Evolutionary conservation across 2,329 filamentous ascomycete species (phyloP), one percentile per base, ranked within the genome.

Genomic region (Sporothrix humicola): DNA sequence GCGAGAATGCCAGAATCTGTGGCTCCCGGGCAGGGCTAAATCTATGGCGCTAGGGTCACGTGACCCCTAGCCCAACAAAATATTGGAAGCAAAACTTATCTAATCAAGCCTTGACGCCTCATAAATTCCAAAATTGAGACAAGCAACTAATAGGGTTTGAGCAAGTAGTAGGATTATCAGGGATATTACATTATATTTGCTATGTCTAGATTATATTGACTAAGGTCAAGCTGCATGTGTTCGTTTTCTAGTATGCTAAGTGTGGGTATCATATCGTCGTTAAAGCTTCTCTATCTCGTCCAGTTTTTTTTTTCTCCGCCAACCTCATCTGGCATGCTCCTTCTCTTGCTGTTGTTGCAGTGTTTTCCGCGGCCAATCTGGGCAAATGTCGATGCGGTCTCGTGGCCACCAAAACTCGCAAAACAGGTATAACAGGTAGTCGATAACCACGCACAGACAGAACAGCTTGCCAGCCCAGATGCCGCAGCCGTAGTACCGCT

Each of bases 381-480:
- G 91, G 66, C 93, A 95, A 74, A 96, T 90, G 78, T 99, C 96
- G 76, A 99, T 98, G 58, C 90, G 88, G 52, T 92, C 91, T 73
- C 95, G 86, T 0, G 96, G 96, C 75, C 93, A 95, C 84, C 90
- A 92, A 82, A 97, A 89, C 81, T 99, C 96, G 71, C 98, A 85
- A 68, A 97, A 89, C 66, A 98, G 86, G 78, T 94, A 97, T 71
- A 99, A 87, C 68, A 99, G 83, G 79, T 97, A 99, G 82, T 99
- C 96, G 70, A 99, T 91, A 73, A 98, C 90, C 12, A 95, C 95
- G 76, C 95, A 98, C 1, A 99, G 85, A 79, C 96, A 98, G 79
- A 99, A 99, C 9, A 99, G 85, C 83, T 99, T 99, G 50, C 96
- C 96, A 0, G 96, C 96, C 96, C 96, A 99, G 69, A 98, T 95